phyloP scores from a whole-genome alignment of 2,329 filamentous ascomycete species.

The Graphilbum ipis-grandicollis region DNA sequence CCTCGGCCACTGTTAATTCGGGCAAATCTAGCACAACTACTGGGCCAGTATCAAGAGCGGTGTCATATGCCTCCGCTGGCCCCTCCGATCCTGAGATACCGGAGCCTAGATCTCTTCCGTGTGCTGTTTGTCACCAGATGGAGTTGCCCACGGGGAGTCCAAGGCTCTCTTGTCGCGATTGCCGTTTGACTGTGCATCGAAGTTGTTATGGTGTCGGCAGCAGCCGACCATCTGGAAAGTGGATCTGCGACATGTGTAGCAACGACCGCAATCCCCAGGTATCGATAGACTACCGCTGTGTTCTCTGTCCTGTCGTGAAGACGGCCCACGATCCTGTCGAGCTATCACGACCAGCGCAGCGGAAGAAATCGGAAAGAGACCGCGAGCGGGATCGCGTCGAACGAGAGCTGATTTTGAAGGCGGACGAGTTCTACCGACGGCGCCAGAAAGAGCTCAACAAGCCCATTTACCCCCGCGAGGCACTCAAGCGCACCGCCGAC shows the following conservation, averaged over 20 bases:
- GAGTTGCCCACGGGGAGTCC: slow-evolving; percentile 51
- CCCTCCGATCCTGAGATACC: slow-evolving; percentile 61
- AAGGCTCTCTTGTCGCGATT: slow-evolving; percentile 68
- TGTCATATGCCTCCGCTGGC: slow-evolving; percentile 37
- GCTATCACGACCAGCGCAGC: slow-evolving; percentile 60
- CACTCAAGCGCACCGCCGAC: slow-evolving; percentile 81
- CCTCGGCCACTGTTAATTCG: not conserved
- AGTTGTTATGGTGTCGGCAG: slow-evolving; percentile 77
- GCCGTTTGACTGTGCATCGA: slow-evolving; percentile 78
- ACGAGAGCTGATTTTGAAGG: slow-evolving; percentile 64
- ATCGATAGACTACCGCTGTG: slow-evolving; percentile 89
- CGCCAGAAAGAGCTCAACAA: slow-evolving; percentile 72
- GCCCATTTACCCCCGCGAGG: slow-evolving; percentile 69
- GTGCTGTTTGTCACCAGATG: slow-evolving; percentile 63
- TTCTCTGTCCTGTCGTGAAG: slow-evolving; percentile 69
- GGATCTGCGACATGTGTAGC: slow-evolving; percentile 88
- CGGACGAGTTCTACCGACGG: slow-evolving; percentile 65
- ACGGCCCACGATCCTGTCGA: slow-evolving; percentile 76
- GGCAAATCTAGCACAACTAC: not conserved
- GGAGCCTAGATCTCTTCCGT: slow-evolving; percentile 62
- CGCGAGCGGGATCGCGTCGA: slow-evolving; percentile 76
- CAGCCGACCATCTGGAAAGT: slow-evolving; percentile 56
- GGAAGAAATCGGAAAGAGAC: slow-evolving; percentile 80
- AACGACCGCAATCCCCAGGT: slow-evolving; percentile 87
- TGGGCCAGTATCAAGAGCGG: slow-evolving; percentile 5